phyloP scores from a whole-genome alignment of 805 yeast genomes.

The Saccharomycopsis sp. region DNA sequence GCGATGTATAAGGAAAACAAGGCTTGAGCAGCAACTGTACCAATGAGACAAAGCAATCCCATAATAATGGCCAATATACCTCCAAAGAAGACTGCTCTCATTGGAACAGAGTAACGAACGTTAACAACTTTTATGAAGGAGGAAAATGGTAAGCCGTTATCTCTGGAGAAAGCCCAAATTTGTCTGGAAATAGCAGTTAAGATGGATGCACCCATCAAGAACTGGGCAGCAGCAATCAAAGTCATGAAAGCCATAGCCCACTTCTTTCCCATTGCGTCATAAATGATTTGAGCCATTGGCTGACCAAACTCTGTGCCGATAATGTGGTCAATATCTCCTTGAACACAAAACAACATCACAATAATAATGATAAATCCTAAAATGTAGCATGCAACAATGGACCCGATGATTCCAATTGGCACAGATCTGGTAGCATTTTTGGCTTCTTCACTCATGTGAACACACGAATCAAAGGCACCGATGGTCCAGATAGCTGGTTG shows the following conservation, averaged over 20 bases:
- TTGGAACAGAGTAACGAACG: slow-evolving; percentile 49
- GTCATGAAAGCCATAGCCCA: slow-evolving; percentile 64
- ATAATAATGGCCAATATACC: slow-evolving; percentile 40
- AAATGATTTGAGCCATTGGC: slow-evolving; percentile 59
- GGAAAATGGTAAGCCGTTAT: slow-evolving; percentile 63
- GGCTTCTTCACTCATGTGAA: slow-evolving; percentile 70
- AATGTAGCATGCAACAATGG: slow-evolving; percentile 48
- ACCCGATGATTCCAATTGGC: slow-evolving; percentile 57
- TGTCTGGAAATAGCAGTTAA: slow-evolving; percentile 59
- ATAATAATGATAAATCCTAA: slow-evolving; percentile 50
- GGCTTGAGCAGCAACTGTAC: slow-evolving; percentile 58
- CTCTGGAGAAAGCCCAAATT: slow-evolving; percentile 70
- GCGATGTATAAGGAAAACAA: slow-evolving; percentile 58
- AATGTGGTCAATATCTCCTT: slow-evolving; percentile 36
- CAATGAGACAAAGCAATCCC: slow-evolving; percentile 54
- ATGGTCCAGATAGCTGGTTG: slow-evolving; percentile 73
- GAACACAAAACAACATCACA: slow-evolving; percentile 49
- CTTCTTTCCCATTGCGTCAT: slow-evolving; percentile 52
- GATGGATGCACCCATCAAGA: slow-evolving; percentile 57
- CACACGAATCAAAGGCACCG: slow-evolving; percentile 65
- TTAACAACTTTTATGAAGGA: slow-evolving; percentile 50
- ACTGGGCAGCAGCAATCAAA: slow-evolving; percentile 52
- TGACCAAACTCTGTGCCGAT: slow-evolving; percentile 44
- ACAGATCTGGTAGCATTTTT: slow-evolving; percentile 54
- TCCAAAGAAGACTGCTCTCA: slow-evolving; percentile 48